Evolutionary conservation across 352 stramenopile genomes (phyloP), one percentile per base, ranked within the genome.

Genomic region (Phytopythium sindhum): DNA sequence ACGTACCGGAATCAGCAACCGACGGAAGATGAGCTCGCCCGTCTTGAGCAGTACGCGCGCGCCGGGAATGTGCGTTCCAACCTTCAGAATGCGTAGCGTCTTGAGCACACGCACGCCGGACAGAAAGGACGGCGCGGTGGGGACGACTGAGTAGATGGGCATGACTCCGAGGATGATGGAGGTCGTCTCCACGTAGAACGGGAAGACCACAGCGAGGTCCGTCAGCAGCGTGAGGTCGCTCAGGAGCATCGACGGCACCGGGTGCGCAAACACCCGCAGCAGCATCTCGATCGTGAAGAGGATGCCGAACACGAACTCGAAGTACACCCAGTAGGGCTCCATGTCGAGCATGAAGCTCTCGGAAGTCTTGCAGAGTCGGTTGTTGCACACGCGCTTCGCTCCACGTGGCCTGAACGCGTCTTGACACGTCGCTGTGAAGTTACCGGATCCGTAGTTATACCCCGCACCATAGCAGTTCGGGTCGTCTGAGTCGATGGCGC

Each of bases 261-360:
- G 74, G 10, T 82, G 72, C 0, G 65, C 54, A 24, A 68, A 73
- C 19, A 70, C 52, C 9, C 72, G 74, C 14, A 86, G 31, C 0
- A 66, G 37, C 24, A 78, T 45, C 57, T 88, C 78, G 17, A 69
- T 1, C 0, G 77, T 83, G 63, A 88, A 88, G 35, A 69, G 57
- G 12, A 72, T 61, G 1, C 72, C 73, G 51, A 88, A 81, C 9
- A 71, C 19, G 17, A 72, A 70, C 55, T 88, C 78, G 8, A 82
- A 60, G 65, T 83, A 85, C 41, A 87, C 56, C 78, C 75, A 87
- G 9, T 70, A 58, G 15, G 69, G 65, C 55, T 81, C 75, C 73
- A 88, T 86, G 57, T 85, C 70, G 39, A 86, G 60, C 5, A 82
- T 58, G 14, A 82, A 60, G 21, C 69, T 66, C 14, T 75, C 44